Evolutionary conservation across 257 asterid genomes (phyloP), one percentile per base, ranked within the genome.

Genomic region (Buddleja alternifolia): DNA sequence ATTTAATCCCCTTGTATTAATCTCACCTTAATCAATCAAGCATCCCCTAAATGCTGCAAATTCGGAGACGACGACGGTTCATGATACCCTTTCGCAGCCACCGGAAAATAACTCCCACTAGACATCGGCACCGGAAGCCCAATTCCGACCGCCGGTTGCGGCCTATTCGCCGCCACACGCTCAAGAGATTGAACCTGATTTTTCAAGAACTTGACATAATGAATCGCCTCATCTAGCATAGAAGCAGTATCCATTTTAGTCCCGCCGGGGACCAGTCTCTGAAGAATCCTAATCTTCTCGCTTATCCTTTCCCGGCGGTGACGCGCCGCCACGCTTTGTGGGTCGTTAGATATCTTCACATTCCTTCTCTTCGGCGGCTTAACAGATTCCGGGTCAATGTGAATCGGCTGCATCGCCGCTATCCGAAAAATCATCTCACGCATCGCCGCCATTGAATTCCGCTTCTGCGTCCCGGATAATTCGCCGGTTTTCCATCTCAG

Each of bases 181-280:
- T 92, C 97, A 0, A 92, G 80, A 11, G 92, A 84, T 66, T 88
- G 96, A 20, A 92, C 93, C 73, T 92, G 98, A 5, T 80, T 86
- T 68, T 92, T 92, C 84, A 92, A 63, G 58, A 92, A 92, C 52
- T 92, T 92, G 2, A 92, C 96, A 40, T 92, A 92, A 65, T 87
- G 98, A 40, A 92, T 88, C 10, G 98, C 98, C 82, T 92, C 98
- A 8, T 92, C 98, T 0, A 92, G 68, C 98, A 92, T 92, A 3
- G 98, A 92, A 14, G 98, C 98, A 37, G 98, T 92, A 59, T 92
- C 98, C 98, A 92, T 92, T 47, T 92, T 92, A 0, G 98, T 92
- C 14, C 98, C 98, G 0, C 98, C 98, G 9, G 98, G 98, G 1
- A 92, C 98, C 12, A 92, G 86, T 75, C 97, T 82, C 61, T 92